Evolutionary conservation across 257 asterid genomes (phyloP).

Genomic region (Paulownia fortunei): DNA sequence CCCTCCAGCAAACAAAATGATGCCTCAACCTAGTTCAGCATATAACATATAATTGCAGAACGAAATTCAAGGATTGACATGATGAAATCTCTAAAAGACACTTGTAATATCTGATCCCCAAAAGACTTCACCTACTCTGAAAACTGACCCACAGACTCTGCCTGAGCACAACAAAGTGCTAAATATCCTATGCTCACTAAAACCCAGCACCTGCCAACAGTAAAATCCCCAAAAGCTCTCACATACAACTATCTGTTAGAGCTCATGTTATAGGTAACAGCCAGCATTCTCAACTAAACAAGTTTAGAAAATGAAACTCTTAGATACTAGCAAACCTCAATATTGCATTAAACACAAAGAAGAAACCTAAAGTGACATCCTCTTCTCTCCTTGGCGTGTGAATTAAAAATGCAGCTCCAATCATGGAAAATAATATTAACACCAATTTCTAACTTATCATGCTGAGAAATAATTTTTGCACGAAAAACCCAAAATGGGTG

Average conservation of each 20-base stretch:
- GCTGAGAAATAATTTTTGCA: background rate
- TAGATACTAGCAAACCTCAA: background rate
- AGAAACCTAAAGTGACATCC: constrained; percentile 13
- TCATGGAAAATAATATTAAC: background rate
- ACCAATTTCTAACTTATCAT: background rate
- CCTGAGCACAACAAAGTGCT: background rate
- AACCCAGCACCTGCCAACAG: background rate
- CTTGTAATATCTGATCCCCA: background rate
- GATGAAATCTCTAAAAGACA: constrained; percentile 16
- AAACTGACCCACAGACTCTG: background rate
- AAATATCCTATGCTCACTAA: background rate
- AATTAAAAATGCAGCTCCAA: background rate
- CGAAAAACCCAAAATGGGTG: constrained; percentile 6
- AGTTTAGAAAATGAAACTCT: background rate
- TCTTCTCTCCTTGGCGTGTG: background rate
- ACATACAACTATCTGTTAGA: background rate
- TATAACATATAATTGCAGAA: background rate
- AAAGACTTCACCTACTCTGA: background rate
- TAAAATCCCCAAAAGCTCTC: background rate
- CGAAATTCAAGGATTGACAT: background rate
- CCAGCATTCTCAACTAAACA: background rate
- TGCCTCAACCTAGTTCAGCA: background rate
- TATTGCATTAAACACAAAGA: background rate
- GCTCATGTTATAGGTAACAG: background rate
- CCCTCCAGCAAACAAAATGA: background rate